Evolutionary conservation across 331 rosid species (phyloP).

Genomic region (Cydonia oblonga): DNA sequence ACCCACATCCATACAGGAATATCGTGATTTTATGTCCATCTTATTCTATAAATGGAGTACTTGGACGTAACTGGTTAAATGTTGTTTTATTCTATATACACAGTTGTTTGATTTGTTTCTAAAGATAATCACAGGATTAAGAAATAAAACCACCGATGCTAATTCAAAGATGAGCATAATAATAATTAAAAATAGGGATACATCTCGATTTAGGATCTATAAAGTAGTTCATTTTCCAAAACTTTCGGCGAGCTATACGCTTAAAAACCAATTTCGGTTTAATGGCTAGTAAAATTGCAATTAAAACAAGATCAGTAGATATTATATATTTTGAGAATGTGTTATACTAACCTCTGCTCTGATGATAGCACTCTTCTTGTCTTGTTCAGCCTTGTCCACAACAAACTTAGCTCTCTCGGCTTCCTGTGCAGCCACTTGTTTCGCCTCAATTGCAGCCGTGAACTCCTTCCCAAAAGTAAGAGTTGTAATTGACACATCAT

Average conservation of each 20-base stretch:
- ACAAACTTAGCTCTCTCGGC: constrained; percentile 96
- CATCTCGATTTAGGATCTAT: no score
- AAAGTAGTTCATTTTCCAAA: background rate
- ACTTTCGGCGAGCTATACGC: background rate
- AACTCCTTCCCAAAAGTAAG: constrained; percentile 88
- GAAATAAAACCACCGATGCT: no score
- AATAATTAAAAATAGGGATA: no score
- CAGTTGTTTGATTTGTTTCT: no score
- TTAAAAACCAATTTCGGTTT: background rate
- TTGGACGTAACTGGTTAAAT: background rate
- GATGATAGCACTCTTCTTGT: constrained; percentile 81
- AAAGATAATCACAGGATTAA: no score
- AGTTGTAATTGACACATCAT: constrained; percentile 87
- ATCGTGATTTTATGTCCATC: background rate
- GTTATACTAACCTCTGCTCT: constrained; percentile 71
- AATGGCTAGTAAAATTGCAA: background rate
- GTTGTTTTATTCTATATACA: background rate
- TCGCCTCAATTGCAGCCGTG: constrained; percentile 96
- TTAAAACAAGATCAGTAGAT: background rate
- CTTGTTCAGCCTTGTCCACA: constrained; percentile 95
- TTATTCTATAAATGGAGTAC: background rate
- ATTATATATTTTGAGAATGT: background rate
- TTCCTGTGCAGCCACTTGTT: constrained; percentile 98
- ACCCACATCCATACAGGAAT: background rate
- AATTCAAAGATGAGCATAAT: no score